phyloP scores from a whole-genome alignment of 2,329 filamentous ascomycete species.

The Fusarium mundagurra region DNA sequence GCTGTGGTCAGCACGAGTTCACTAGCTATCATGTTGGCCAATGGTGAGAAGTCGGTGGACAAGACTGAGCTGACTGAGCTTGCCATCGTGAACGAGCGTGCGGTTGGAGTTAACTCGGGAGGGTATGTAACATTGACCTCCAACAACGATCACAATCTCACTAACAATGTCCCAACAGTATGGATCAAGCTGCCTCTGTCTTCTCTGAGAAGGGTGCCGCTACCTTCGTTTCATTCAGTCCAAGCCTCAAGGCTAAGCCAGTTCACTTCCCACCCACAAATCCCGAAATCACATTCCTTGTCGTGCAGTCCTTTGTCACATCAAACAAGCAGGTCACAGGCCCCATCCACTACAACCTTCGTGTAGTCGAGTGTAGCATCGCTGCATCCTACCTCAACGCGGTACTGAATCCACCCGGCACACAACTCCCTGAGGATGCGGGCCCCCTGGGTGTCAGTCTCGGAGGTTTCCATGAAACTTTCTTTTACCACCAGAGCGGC shows the following conservation, averaged over 20 bases:
- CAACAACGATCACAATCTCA: background rate
- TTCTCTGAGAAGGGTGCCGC: constrained; percentile 88
- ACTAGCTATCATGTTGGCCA: constrained; percentile 86
- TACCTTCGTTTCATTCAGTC: constrained; percentile 89
- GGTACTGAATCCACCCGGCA: constrained; percentile 64
- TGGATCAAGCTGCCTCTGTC: constrained; percentile 97
- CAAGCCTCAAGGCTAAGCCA: constrained; percentile 77
- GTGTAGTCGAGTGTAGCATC: constrained; percentile 93
- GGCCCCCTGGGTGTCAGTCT: constrained; percentile 86
- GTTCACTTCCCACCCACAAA: constrained; percentile 83
- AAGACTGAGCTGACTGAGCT: constrained; percentile 94
- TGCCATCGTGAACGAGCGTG: constrained; percentile 92
- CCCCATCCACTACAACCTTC: constrained; percentile 94
- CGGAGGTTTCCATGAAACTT: constrained; percentile 85
- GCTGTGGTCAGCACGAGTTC: constrained; percentile 93
- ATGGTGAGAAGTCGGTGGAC: constrained; percentile 80
- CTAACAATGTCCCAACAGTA: constrained; percentile 61
- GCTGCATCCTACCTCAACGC: constrained; percentile 77
- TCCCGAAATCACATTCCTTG: constrained; percentile 88
- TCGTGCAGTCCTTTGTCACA: constrained; percentile 92
- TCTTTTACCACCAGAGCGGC: constrained; percentile 66
- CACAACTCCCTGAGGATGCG: constrained; percentile 76
- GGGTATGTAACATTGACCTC: constrained; percentile 65
- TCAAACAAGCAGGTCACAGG: constrained; percentile 96
- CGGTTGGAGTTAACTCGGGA: constrained; percentile 95